These are phyloP conservation scores for Naegleria fowleri DNA, from an alignment of 208 protist species.

Conservation along the genomic window DNA sequence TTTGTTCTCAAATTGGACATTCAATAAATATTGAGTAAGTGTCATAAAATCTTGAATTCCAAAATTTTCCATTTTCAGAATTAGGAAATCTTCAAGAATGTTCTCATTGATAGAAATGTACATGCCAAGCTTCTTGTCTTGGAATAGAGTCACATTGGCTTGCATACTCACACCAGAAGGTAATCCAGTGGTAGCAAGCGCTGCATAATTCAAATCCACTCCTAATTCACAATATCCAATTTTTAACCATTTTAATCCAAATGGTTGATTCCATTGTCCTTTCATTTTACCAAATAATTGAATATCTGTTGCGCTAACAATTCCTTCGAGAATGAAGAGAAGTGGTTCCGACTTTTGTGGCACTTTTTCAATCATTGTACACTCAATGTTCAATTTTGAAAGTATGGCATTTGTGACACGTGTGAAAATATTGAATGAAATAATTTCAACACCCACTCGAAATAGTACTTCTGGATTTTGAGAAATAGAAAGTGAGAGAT, in stretches of 20 bases:
- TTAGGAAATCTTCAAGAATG: not conserved
- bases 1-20: not conserved
- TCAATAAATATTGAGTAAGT: not conserved
- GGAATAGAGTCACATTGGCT: not conserved
- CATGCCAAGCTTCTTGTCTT: not conserved
- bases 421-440: not conserved
- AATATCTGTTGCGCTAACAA: not conserved
- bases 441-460: not conserved
- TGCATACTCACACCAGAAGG: not conserved
- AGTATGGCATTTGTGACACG: not conserved
- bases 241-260: not conserved
- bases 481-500: not conserved
- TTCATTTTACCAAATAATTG: not conserved
- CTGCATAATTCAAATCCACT: not conserved
- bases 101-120: not conserved
- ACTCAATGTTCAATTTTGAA: not conserved
- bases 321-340: not conserved
- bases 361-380: not conserved
- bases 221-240: not conserved
- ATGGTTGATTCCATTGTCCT: not conserved
- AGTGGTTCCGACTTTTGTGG: not conserved
- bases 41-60: not conserved
- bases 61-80: not conserved
- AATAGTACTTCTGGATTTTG: not conserved
- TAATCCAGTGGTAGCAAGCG: not conserved